Evolutionary conservation across 306 rosid genomes (phyloP).

Genomic region (Malus sieversii): DNA sequence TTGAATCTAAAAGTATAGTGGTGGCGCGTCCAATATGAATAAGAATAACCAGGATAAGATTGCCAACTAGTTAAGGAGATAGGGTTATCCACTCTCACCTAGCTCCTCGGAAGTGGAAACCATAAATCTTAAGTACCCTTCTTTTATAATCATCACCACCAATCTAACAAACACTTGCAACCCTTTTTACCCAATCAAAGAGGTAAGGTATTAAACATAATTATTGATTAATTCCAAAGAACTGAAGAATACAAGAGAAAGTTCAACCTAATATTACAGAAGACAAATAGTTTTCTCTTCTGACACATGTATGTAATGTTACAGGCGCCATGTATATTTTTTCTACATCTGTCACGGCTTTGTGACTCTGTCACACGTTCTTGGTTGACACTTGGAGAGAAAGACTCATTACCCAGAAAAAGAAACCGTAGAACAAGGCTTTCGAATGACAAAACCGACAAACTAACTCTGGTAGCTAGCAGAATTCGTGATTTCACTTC

Average conservation of each 20-base stretch:
- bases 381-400: neutral
- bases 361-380: neutral
- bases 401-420: neutral
- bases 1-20: no score
- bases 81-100: constrained; percentile 13
- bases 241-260: neutral
- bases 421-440: neutral
- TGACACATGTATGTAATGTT: neutral
- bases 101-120: constrained; percentile 18
- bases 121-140: neutral
- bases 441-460: neutral
- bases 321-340: neutral
- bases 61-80: constrained; percentile 9
- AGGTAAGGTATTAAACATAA: no score
- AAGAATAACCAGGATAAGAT: neutral
- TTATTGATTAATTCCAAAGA: neutral
- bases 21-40: no score
- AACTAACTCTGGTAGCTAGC: neutral
- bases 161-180: neutral
- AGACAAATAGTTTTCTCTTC: neutral
- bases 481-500: neutral
- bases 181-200: neutral
- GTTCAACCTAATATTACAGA: neutral
- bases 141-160: neutral
- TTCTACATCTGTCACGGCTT: neutral